Conservation (phyloP, 768 basidiomycete species). For the Dentipellis sp. region DNA sequence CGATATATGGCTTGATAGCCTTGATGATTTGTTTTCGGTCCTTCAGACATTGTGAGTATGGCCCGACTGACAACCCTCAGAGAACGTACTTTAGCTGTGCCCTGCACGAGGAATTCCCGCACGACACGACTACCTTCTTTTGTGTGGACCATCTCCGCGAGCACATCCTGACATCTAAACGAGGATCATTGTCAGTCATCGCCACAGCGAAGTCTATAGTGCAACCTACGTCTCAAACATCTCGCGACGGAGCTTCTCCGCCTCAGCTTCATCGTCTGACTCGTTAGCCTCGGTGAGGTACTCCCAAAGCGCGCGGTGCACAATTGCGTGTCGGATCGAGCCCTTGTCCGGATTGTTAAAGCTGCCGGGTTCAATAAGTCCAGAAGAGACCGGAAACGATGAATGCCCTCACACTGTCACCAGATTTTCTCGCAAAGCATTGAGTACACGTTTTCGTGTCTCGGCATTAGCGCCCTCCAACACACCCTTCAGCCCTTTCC, state of each 20-base stretch:
- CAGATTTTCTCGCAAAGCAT: constrained; percentile 65
- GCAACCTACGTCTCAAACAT: constrained; percentile 65
- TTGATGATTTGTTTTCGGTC: constrained; percentile 91
- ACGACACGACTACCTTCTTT: constrained; percentile 84
- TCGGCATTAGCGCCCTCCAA: constrained; percentile 58
- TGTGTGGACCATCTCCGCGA: constrained; percentile 92
- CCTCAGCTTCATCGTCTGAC: constrained; percentile 51
- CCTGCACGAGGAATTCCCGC: constrained; percentile 75
- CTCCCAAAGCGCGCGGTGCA: constrained; percentile 84
- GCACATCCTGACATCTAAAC: constrained; percentile 66
- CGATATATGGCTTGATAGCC: constrained; percentile 80
- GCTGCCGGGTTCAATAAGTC: constrained; percentile 27
- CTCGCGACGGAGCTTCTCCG: constrained; percentile 67
- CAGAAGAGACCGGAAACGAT: background rate
- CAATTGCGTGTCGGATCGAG: constrained; percentile 76
- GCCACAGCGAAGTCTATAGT: background rate
- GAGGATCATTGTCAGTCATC: background rate
- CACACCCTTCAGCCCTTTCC: constrained; percentile 59
- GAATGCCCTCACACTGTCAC: constrained; percentile 51
- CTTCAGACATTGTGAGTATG: constrained; percentile 22
- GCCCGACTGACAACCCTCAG: too few species aligned
- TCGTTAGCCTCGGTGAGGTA: constrained; percentile 58
- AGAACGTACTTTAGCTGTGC: constrained; percentile 62
- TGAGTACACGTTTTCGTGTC: constrained; percentile 55
- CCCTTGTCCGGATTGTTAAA: constrained; percentile 92